Conservation (phyloP, 1,139 yeast genomes). For the Blastobotrys aristatus region DNA sequence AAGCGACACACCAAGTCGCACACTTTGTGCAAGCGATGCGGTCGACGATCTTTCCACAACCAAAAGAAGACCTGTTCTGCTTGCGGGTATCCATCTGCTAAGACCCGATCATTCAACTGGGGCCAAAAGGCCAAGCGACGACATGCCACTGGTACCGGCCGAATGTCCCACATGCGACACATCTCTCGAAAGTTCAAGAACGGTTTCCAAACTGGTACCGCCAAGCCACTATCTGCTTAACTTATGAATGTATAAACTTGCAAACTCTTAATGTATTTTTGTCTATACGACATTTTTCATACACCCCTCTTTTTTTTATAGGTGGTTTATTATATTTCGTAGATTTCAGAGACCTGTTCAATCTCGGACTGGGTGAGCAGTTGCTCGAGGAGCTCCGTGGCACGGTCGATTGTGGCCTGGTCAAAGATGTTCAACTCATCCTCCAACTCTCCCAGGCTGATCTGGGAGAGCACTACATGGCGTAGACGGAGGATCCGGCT, state of each 20-base stretch:
- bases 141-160: conserved; percentile 99
- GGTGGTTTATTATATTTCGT: conserved; percentile 29
- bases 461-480: conserved; percentile 10
- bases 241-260: not conserved
- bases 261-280: not conserved
- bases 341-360: conserved; percentile 50
- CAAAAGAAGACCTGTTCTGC: conserved; percentile 99
- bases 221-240: conserved; percentile 45
- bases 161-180: conserved; percentile 97
- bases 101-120: conserved; percentile 77
- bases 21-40: conserved; percentile 99
- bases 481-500: not conserved
- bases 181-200: conserved; percentile 98
- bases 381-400: conserved; percentile 65
- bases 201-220: conserved; percentile 92
- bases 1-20: conserved; percentile 99
- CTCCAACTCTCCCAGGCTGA: conserved; percentile 6
- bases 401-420: conserved; percentile 58
- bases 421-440: conserved; percentile 39
- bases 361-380: conserved; percentile 75
- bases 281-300: not conserved
- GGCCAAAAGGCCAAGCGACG: conserved; percentile 99
- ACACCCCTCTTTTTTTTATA: not conserved
- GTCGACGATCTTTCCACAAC: conserved; percentile 97
- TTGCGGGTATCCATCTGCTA: conserved; percentile 99